phyloP scores from a whole-genome alignment of 2,329 filamentous ascomycete genomes.

The Fusarium robinianum region DNA sequence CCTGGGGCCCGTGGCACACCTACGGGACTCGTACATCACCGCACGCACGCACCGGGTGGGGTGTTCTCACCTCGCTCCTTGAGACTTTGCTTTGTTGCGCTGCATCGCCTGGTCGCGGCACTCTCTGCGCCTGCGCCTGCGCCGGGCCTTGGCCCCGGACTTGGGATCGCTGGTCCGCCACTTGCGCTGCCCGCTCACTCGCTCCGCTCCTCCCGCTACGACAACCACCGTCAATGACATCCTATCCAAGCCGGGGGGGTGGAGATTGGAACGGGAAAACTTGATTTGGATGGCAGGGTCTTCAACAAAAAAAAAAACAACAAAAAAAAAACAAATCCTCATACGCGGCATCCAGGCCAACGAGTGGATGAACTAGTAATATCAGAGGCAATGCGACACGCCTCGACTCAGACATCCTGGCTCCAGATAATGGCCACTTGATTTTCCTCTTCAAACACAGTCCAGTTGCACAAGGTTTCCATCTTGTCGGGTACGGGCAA shows the following conservation, averaged over 20 bases:
- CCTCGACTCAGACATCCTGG: too few species aligned
- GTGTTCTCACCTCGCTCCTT: conserved; percentile 12
- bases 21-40: conserved; percentile 10
- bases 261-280: conserved; percentile 22
- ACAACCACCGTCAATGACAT: conserved; percentile 20
- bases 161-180: background rate
- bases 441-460: conserved; percentile 12
- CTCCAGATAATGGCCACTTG: conserved; percentile 11
- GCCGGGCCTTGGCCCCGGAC: conserved; percentile 15
- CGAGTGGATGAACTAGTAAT: too few species aligned
- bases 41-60: conserved; percentile 18
- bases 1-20: conserved; percentile 21
- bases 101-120: conserved; percentile 15
- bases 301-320: too few species aligned
- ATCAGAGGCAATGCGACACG: conserved; percentile 18
- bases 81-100: conserved; percentile 16
- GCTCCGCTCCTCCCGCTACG: conserved; percentile 24
- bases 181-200: conserved; percentile 5
- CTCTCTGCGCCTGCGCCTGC: conserved; percentile 15
- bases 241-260: conserved; percentile 21
- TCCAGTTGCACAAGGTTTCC: conserved; percentile 27
- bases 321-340: too few species aligned
- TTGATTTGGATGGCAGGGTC: conserved; percentile 10
- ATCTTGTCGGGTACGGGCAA: conserved; percentile 18
- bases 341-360: too few species aligned